These are phyloP conservation scores for Yamadazyma phyllophila DNA, from an alignment of 805 yeast genomes.

Conservation along the genomic window DNA sequence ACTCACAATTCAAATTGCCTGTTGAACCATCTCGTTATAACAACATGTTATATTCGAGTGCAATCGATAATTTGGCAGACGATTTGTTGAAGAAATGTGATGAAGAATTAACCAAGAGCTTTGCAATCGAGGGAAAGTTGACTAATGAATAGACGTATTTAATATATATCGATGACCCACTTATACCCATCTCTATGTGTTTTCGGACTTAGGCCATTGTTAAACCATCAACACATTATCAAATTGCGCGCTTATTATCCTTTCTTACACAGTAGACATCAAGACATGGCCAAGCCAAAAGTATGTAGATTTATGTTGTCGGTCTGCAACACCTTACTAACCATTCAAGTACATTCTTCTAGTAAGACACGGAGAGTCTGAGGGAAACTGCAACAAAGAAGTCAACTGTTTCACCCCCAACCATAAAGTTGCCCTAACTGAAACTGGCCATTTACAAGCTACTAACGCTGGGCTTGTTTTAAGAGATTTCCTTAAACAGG, in stretches of 20 bases:
- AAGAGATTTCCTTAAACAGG: conserved; percentile 33
- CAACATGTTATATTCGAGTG: conserved; percentile 63
- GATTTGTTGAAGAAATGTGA: conserved; percentile 71
- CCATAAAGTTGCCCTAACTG: conserved; percentile 74
- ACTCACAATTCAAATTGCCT: conserved; percentile 61
- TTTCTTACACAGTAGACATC: neutral
- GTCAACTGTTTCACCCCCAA: conserved; percentile 79
- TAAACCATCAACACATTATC: neutral
- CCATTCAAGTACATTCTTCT: conserved; percentile 60
- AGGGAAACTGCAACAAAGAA: conserved; percentile 81
- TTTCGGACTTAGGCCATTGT: neutral
- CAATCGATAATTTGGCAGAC: conserved; percentile 66
- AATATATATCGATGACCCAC: conserved; percentile 6
- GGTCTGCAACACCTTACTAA: neutral
- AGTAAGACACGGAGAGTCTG: conserved; percentile 91
- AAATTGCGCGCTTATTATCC: neutral
- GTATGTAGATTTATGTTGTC: conserved; percentile 4
- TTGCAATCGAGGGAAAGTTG: conserved; percentile 56
- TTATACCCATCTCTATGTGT: neutral
- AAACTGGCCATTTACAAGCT: conserved; percentile 66
- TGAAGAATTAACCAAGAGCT: conserved; percentile 60
- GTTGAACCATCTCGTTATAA: conserved; percentile 74
- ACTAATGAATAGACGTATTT: conserved; percentile 17
- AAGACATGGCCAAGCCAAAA: conserved; percentile 12
- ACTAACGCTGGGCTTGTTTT: conserved; percentile 56